These are phyloP conservation scores for Lactarius trivialis DNA, from an alignment of 768 basidiomycete species.

Conservation along the genomic window DNA sequence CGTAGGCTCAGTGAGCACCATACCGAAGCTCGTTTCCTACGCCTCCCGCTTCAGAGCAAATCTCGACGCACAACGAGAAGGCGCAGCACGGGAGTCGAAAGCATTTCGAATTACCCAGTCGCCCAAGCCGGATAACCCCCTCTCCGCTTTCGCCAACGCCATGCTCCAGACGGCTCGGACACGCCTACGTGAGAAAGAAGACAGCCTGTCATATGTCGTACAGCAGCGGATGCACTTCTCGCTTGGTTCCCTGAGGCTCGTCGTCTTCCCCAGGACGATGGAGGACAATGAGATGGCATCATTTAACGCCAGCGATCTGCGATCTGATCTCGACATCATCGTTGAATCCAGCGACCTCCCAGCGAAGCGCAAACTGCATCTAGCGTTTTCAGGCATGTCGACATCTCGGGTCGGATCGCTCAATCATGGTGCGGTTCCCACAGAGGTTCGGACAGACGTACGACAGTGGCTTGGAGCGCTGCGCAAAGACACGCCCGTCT, in stretches of 20 bases:
- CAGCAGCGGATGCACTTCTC: constrained; percentile 69
- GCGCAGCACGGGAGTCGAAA: constrained; percentile 71
- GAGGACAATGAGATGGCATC: constrained; percentile 71
- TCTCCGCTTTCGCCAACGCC: constrained; percentile 81
- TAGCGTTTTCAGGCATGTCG: constrained; percentile 70
- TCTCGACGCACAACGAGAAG: constrained; percentile 63
- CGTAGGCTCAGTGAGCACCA: constrained; percentile 63
- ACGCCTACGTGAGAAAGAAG: constrained; percentile 63
- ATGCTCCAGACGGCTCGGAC: constrained; percentile 71
- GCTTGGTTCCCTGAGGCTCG: constrained; percentile 56
- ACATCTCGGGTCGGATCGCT: constrained; percentile 68
- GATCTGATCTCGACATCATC: constrained; percentile 62
- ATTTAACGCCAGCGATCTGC: constrained; percentile 60
- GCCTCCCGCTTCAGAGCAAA: constrained; percentile 68
- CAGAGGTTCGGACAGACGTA: constrained; percentile 36
- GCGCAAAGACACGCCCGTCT: constrained; percentile 55
- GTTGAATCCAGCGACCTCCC: constrained; percentile 45
- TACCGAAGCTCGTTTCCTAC: constrained; percentile 71
- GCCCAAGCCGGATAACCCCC: constrained; percentile 70
- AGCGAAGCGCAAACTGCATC: constrained; percentile 55
- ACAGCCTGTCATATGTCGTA: constrained; percentile 52
- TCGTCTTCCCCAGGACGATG: constrained; percentile 76
- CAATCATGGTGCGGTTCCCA: constrained; percentile 41
- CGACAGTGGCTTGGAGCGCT: constrained; percentile 55
- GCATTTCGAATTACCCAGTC: constrained; percentile 68